Evolutionary conservation across 2,329 filamentous ascomycete species (phyloP), one percentile per base, ranked within the genome.

Genomic region (Microcera coccophila): DNA sequence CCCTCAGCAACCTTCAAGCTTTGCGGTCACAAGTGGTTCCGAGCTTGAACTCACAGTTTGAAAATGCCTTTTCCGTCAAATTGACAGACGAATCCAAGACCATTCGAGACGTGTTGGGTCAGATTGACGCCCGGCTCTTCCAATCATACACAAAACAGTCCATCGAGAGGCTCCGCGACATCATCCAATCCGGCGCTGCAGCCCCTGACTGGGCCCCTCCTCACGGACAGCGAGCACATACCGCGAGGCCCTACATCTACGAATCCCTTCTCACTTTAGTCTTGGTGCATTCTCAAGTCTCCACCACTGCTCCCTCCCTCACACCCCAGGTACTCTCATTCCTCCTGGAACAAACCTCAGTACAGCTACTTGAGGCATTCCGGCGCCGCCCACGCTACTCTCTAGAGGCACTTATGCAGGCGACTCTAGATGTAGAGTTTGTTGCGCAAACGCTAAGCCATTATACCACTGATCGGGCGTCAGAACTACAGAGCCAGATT

Each of bases 391-490:
- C 74, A 4, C 73, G 73, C 16, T 97, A 93, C 67, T 78, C 82
- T 2, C 81, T 98, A 1, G 75, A 85, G 4, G 84, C 87, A 5
- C 78, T 98, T 38, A 95, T 97, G 84, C 94, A 98, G 68, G 94
- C 94, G 2, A 98, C 93, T 0, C 79, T 98, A 1, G 93, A 98
- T 60, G 90, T 96, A 2, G 93, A 98, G 66, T 97, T 98, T 61
- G 84, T 97, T 44, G 88, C 90, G 1, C 93, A 98, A 70, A 96
- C 91, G 4, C 76, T 98, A 24, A 87, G 81, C 47, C 84, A 90
- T 54, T 98, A 94, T 65, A 93, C 88, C 0, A 93, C 88, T 0
- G 86, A 95, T 44, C 78, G 81, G 38, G 88, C 90, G 3, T 82
- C 82, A 7, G 82, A 90, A 61, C 76, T 87, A 12, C 93, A 97